Base-by-base conservation (phyloP, 2,329 filamentous ascomycete genomes). In the Calonectria ilicicola region DNA sequence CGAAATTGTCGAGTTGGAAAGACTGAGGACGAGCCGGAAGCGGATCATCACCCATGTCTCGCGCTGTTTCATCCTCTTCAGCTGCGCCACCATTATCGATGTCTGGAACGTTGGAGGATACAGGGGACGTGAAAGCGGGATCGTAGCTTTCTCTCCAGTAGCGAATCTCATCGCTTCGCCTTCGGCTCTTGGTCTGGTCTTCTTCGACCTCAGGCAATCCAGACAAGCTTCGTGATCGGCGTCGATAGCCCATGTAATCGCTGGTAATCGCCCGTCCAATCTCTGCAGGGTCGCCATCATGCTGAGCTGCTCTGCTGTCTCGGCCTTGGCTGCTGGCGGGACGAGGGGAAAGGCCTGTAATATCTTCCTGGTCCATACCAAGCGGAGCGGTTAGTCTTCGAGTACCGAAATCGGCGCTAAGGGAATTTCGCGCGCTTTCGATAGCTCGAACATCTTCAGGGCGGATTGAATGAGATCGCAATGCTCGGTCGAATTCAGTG, bases 261-360 rank as follows among this genome's bases (percentile, higher is more conserved):
- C 88, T 90, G 2, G 90, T 91, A 60, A 93, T 89, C 58, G 91
- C 91, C 21, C 89, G 87, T n/a, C 91, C 91, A 71, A 92, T 92
- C 69, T 89, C 87, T n/a, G 85, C 82, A 0, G 88, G 85, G 70
- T 89, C 86, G 1, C 88, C 85, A 17, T 84, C 81, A 4, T 79
- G 81, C 26, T 80, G 78, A 12, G 83, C 77, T 64, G 83, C 76
- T 27, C 82, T 83, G 53, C 84, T 87, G 26, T 85, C 86, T 42
- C 88, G 87, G 8, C 85, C 90, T 51, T 91, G 90, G 8, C 86
- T 87, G 77, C 90, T 92, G n/a, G 89, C 90, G 23, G 91, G 91
- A 44, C 91, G 86, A 0, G 91, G 91, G 2, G 90, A 90, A 53
- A 93, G 83, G 0, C 91, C 91, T 2, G 85, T 85, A 74, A 89